Evolutionary conservation across 768 basidiomycete genomes (phyloP).

Genomic region (Tulasnella sp.): DNA sequence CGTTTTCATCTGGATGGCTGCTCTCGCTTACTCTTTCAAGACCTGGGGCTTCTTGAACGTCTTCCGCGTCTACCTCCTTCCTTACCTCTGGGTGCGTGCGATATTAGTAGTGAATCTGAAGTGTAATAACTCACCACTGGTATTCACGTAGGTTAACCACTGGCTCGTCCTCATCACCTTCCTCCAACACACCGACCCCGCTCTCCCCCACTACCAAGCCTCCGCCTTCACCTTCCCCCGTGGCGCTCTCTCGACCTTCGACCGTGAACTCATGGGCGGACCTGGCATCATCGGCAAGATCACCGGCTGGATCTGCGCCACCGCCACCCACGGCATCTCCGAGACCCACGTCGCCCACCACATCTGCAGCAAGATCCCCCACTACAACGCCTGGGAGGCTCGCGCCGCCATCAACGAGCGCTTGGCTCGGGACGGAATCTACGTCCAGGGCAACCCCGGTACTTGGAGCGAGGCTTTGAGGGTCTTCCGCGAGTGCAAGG

Average conservation of each 20-base stretch:
- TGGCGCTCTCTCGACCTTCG: conserved; percentile 90
- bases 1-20: conserved; percentile 70
- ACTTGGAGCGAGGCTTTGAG: conserved; percentile 83
- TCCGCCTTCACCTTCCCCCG: conserved; percentile 90
- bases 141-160: conserved; percentile 66
- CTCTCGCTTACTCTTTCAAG: conserved; percentile 58
- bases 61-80: conserved; percentile 77
- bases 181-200: conserved; percentile 96
- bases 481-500: conserved; percentile 78
- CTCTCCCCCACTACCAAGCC: conserved; percentile 91
- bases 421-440: conserved; percentile 63
- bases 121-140: conserved; percentile 32
- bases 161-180: conserved; percentile 97
- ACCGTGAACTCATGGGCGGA: conserved; percentile 78
- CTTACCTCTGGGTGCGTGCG: conserved; percentile 76
- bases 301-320: conserved; percentile 83
- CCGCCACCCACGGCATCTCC: conserved; percentile 87
- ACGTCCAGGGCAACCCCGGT: conserved; percentile 70
- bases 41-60: conserved; percentile 70
- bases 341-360: conserved; percentile 95
- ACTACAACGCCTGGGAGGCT: conserved; percentile 95
- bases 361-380: conserved; percentile 92
- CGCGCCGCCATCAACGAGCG: conserved; percentile 79
- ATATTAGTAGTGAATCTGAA: neutral
- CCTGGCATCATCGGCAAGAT: conserved; percentile 59